phyloP scores from a whole-genome alignment of 2,329 filamentous ascomycete genomes.

The Fusarium verrucosum region DNA sequence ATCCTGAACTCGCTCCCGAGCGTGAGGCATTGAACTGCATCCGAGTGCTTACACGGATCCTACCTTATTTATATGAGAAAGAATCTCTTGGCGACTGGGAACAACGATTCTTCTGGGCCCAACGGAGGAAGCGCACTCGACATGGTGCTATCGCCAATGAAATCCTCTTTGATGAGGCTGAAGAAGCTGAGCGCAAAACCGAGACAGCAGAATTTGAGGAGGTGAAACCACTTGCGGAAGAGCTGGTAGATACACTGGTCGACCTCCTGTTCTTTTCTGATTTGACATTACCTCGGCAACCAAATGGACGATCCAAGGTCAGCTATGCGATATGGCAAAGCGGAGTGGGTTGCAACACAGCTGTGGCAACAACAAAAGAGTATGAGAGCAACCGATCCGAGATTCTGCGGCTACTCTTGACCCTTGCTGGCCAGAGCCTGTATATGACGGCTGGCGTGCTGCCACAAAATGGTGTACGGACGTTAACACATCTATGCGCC shows the following conservation, averaged over 20 bases:
- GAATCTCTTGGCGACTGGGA: constrained; percentile 87
- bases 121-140: constrained; percentile 75
- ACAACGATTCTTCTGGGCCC: constrained; percentile 90
- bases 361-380: constrained; percentile 88
- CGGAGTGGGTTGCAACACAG: constrained; percentile 92
- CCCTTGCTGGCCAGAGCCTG: constrained; percentile 89
- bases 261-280: constrained; percentile 92
- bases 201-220: constrained; percentile 76
- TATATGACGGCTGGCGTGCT: constrained; percentile 84
- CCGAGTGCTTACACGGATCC: constrained; percentile 84
- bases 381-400: constrained; percentile 93
- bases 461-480: constrained; percentile 82
- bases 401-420: constrained; percentile 84
- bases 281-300: constrained; percentile 81
- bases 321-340: constrained; percentile 98
- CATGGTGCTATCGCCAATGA: constrained; percentile 74
- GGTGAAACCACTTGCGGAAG: constrained; percentile 87
- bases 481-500: constrained; percentile 88
- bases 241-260: constrained; percentile 87
- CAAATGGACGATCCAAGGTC: constrained; percentile 79
- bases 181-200: constrained; percentile 59
- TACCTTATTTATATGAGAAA: constrained; percentile 92
- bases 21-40: constrained; percentile 95
- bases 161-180: constrained; percentile 83
- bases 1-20: constrained; percentile 84